Conservation (phyloP, 2,329 filamentous ascomycete species). For the Didymellaceae sp. region DNA sequence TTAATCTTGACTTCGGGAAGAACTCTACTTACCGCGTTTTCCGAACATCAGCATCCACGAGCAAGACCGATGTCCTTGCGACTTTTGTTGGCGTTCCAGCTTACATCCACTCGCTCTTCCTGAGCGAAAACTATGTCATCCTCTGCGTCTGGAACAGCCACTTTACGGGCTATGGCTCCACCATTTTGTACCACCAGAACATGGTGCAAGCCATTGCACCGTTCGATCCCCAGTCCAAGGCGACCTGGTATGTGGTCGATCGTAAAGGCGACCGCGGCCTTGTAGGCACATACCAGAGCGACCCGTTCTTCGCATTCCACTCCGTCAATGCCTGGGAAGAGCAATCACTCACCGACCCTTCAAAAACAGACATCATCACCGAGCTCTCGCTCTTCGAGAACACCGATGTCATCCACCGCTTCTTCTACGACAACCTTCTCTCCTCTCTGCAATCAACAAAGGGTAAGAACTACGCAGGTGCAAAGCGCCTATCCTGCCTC, state of each 20-base stretch:
- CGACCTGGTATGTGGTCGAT: constrained; percentile 78
- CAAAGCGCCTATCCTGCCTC: constrained; percentile 34
- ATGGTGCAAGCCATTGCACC: constrained; percentile 71
- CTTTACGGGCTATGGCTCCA: constrained; percentile 63
- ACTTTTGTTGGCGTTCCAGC: constrained; percentile 66
- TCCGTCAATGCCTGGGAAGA: constrained; percentile 79
- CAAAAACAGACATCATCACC: constrained; percentile 64
- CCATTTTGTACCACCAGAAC: constrained; percentile 70
- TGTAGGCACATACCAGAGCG: constrained; percentile 71
- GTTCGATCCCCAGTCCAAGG: constrained; percentile 64
- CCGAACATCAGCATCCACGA: constrained; percentile 65
- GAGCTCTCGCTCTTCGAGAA: constrained; percentile 71
- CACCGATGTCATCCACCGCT: constrained; percentile 67
- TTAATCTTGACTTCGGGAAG: constrained; percentile 71
- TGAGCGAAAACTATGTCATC: constrained; percentile 73
- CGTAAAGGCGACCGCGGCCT: constrained; percentile 67
- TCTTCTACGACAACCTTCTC: constrained; percentile 65
- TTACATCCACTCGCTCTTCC: constrained; percentile 84
- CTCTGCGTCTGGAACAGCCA: constrained; percentile 75
- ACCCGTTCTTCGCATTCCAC: constrained; percentile 80
- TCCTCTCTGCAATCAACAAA: constrained; percentile 19
- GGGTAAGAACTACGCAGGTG: constrained; percentile 24
- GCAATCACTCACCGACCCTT: constrained; percentile 38
- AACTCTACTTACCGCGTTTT: constrained; percentile 72
- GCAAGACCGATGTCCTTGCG: constrained; percentile 73